Evolutionary conservation across 2,329 filamentous ascomycete genomes (phyloP).

Genomic region (Fusarium incarnatum): DNA sequence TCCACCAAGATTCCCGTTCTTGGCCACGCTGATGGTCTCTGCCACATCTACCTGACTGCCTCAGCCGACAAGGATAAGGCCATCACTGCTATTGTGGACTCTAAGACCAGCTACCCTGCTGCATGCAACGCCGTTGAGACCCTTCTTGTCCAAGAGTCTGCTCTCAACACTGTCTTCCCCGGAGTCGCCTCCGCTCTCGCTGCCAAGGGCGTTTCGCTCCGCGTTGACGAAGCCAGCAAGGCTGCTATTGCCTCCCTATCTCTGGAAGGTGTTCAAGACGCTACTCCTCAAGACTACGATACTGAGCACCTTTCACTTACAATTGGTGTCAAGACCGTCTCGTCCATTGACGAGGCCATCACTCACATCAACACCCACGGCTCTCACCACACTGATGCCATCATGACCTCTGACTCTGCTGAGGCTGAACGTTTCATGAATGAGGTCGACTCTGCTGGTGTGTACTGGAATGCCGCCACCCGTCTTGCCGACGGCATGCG

Average conservation of each 20-base stretch:
- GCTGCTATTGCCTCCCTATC: conserved; percentile 65
- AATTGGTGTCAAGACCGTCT: conserved; percentile 84
- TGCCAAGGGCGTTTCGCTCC: conserved; percentile 81
- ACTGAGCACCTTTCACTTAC: conserved; percentile 91
- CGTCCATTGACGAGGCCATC: conserved; percentile 76
- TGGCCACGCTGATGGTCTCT: conserved; percentile 95
- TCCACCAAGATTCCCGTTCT: conserved; percentile 95
- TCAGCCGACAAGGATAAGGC: conserved; percentile 81
- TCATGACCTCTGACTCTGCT: conserved; percentile 76
- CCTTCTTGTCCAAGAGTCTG: conserved; percentile 82
- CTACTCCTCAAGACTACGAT: conserved; percentile 77
- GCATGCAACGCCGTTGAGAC: conserved; percentile 97
- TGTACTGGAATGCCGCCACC: conserved; percentile 97
- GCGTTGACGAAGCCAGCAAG: conserved; percentile 80
- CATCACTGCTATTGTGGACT: conserved; percentile 82
- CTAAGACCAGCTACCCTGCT: conserved; percentile 93
- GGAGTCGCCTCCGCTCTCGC: conserved; percentile 78
- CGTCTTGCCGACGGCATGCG: conserved; percentile 96
- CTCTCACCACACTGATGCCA: conserved; percentile 93
- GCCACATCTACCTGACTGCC: conserved; percentile 83
- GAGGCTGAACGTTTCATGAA: conserved; percentile 86
- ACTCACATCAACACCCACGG: conserved; percentile 91
- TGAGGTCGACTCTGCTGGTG: conserved; percentile 87
- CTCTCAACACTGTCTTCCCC: conserved; percentile 75
- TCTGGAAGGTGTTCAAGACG: conserved; percentile 69